Evolutionary conservation across 2,329 filamentous ascomycete genomes (phyloP), one percentile per base, ranked within the genome.

Genomic region (Fusarium mexicanum): DNA sequence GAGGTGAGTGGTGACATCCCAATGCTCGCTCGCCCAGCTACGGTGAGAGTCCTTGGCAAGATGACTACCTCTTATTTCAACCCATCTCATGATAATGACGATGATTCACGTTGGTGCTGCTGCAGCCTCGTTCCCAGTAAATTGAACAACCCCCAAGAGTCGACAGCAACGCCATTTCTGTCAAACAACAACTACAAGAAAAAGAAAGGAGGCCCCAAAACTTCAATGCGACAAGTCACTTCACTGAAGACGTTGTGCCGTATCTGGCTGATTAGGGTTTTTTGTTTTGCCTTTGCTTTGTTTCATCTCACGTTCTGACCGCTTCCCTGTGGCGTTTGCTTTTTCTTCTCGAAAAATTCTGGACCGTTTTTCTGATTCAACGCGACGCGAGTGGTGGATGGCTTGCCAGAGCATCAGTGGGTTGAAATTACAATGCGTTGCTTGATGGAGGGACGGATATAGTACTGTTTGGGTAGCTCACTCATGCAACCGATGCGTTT

Each of bases 261-360:
- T 40, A 37, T 51, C 33, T 29, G 20, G 46, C 31, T 59, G 57
- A n/a, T 59, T 59, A n/a, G 41, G 51, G 24, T 20, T 67, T 64
- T 54, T 57, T 51, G 31, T 35, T 51, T 51, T 51, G 31, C 6
- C 18, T 51, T 73, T 67, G 61, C 50, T 71, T 57, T 62, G 63
- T 71, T 69, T 67, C 66, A 70, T 70, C 51, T 54, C 35, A 41
- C 50, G 38, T 66, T 43, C 60, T 70, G 67, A 59, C 71, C 59
- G 59, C 71, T 67, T 33, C 66, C 67, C 50, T 64, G 67, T 69
- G 64, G 60, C 61, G 50, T 71, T 77, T 77, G 73, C 75, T 77
- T 77, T 77, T 77, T 75, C 40, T 54, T 76, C 71, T 76, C 66
- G 68, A 75, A 71, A 65, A 62, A 58, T 69, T 73, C 75, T 71